Base-by-base conservation (phyloP, 768 basidiomycete species). In the Mycena maculata region DNA sequence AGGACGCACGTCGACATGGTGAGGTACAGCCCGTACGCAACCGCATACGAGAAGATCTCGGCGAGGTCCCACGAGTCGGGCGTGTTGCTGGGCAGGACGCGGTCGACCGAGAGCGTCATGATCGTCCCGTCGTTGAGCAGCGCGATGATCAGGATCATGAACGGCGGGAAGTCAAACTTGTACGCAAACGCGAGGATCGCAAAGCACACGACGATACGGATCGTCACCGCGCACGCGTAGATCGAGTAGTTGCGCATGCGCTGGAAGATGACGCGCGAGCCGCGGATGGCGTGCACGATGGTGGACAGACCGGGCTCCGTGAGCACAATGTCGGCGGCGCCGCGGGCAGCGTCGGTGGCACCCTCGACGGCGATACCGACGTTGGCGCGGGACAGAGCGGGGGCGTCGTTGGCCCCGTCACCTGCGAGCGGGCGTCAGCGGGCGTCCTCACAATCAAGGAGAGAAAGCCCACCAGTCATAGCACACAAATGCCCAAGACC, bases 211-310 rank as follows among this genome's bases (percentile, higher is more conserved):
- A 98, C 96, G 79, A 98, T 97, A 92, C 96, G 96, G 81, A 98
- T 98, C 67, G 96, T 98, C 73, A 97, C 95, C 45, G 94, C 89
- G 77, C 94, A 96, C 33, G 94, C 93, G 79, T 95, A 96, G 84
- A 99, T 98, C 56, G 97, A 93, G 83, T 99, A 98, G 87, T 99
- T 99, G 74, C 97, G 85, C 97, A 99, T 98, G 83, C 97, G 93
- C 78, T 99, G 97, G 93, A 99, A 99, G 82, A 99, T 99, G 84
- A 98, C 83, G 85, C 97, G 96, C 36, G 97, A 98, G 68, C 95
- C 95, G 73, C 95, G 94, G 80, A 99, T 99, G 78, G 97, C 97
- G 80, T 98, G 96, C 71, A 99, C 95, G 77, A 99, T 98, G 76
- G 97, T 98, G 67, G 97, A 99, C 52, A 99, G 91, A 89, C 97